A percentile compares a stretch with the other conserved stretches of the same genome.
Conservation (phyloP, 208 protist genomes). For the Leishmania lainsoni region DNA sequence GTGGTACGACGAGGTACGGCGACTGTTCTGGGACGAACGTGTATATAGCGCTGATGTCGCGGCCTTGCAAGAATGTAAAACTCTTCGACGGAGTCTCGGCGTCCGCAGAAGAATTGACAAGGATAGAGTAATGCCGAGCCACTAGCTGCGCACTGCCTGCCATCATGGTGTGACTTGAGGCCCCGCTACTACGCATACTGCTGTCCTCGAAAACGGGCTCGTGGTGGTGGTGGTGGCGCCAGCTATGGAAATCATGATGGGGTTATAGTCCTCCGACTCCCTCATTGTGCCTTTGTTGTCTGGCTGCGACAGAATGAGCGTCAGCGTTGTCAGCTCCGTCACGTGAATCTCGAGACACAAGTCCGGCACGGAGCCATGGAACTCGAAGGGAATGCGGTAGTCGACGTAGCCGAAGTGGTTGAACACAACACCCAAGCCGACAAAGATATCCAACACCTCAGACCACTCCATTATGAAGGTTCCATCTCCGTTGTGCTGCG, state of each 20-base stretch:
- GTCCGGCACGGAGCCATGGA: constrained; percentile 65
- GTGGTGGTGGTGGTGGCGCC: constrained; percentile 15
- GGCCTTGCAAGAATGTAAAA: constrained; percentile 74
- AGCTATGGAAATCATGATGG: constrained; percentile 81
- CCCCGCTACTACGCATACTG: constrained; percentile 24
- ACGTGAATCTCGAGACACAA: constrained; percentile 73
- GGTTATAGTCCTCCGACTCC: constrained; percentile 40
- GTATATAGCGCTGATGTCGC: constrained; percentile 78
- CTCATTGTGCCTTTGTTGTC: constrained; percentile 71
- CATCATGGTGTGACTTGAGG: constrained; percentile 42
- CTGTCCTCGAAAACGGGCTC: constrained; percentile 16
- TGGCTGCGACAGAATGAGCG: constrained; percentile 74
- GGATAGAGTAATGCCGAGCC: constrained; percentile 34
- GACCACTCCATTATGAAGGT: constrained; percentile 80
- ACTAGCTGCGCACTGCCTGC: constrained; percentile 41
- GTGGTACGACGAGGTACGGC: constrained; percentile 77
- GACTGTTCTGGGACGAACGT: constrained; percentile 72
- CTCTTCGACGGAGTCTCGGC: constrained; percentile 61
- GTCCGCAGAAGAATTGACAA: constrained; percentile 74
- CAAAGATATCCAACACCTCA: constrained; percentile 72
- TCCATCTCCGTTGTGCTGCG: constrained; percentile 45
- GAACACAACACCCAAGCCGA: constrained; percentile 78
- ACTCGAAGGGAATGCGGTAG: constrained; percentile 77
- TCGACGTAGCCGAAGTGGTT: constrained; percentile 62
- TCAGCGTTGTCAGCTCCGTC: constrained; percentile 42